phyloP scores from a whole-genome alignment of 2,329 filamentous ascomycete genomes.

The Plenodomus lindquistii region DNA sequence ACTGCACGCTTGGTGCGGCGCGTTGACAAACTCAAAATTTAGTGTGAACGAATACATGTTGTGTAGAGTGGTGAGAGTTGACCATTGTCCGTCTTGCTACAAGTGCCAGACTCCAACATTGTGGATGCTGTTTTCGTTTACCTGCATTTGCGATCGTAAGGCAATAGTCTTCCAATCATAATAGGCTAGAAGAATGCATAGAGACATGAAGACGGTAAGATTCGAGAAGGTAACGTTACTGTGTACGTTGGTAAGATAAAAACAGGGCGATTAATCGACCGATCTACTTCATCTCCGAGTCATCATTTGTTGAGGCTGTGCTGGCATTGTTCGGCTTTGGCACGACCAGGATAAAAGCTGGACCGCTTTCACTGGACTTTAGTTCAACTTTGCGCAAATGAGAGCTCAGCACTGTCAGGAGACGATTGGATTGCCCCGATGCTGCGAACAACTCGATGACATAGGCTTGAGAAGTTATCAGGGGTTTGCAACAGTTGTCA shows the following conservation, averaged over 20 bases:
- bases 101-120: no score
- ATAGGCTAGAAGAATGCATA: not conserved
- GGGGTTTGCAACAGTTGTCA: constrained; percentile 1
- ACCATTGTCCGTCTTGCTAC: no score
- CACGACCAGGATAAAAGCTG: constrained; percentile 4
- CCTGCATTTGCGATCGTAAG: no score
- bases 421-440: not conserved
- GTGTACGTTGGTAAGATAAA: not conserved
- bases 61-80: no score
- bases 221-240: no score
- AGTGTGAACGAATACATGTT: no score
- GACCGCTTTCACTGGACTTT: constrained; percentile 9
- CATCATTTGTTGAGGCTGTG: constrained; percentile 6
- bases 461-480: not conserved
- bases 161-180: not conserved
- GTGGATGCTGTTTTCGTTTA: no score
- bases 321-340: not conserved
- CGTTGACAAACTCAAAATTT: no score
- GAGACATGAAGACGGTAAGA: not conserved
- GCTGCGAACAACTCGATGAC: not conserved
- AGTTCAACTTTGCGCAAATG: constrained; percentile 11
- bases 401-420: not conserved
- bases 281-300: constrained; percentile 15
- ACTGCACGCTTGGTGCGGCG: not conserved
- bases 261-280: not conserved